Evolutionary conservation across 1,284 basidiomycete genomes (phyloP), one percentile per base, ranked within the genome.

Genomic region (Mycena citricolor): DNA sequence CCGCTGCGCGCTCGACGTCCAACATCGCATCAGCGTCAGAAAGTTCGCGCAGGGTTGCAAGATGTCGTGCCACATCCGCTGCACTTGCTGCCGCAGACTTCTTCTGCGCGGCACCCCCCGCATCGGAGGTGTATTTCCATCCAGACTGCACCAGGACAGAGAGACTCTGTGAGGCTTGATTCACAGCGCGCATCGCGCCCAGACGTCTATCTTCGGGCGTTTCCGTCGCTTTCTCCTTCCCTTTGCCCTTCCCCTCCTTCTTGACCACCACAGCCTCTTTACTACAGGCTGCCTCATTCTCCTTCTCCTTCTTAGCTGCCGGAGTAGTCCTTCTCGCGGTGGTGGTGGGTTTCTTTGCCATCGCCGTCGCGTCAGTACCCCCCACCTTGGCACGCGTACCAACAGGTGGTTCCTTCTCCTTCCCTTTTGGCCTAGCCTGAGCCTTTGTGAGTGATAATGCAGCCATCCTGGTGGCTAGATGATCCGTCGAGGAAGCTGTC

Each of bases 1-100:
- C 73, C 1, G 83, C 85, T 0, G 83, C 84, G 29, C 82, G 71
- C 61, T 90, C 88, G 3, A 87, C 71, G 54, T 89, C 82, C 13
- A 85, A n/a, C n/a, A n/a, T n/a, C n/a, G n/a, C n/a, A 48, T 76
- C 73, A 2, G 63, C 66, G 0, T 71, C 65, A 21, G 59, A 65
- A 12, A 77, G 42, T n/a, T 60, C 58, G 35, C 84, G 67, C 26
- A 87, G 60, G 1, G 61, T 55, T 2, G 52, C 51, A 7, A 86
- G 58, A 41, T 75, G 67, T 33, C 66, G 69, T 23, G 66, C 63
- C n/a, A n/a, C n/a, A n/a, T n/a, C n/a, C 5, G 70, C 68, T 13
- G 64, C 55, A 4, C 63, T 61, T 11, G 66, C 64, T 13, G 61
- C 58, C 16, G 62, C 43, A 11, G 61, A 54, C 24, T 51, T 60